Conservation (phyloP, 805 yeast species). For the Yarrowia alimentaria region DNA sequence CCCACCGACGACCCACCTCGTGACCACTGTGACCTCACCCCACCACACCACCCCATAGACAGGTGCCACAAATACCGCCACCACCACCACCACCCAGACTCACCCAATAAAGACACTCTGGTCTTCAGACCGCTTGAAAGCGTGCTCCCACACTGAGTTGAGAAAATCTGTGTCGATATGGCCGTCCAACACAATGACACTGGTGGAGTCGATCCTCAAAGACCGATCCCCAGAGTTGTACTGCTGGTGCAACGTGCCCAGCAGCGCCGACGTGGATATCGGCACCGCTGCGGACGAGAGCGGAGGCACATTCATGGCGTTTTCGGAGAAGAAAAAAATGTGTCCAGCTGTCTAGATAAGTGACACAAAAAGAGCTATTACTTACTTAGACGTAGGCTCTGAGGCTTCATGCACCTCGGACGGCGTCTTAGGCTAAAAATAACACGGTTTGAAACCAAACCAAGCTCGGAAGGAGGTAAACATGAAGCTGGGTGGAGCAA, state of each 20-base stretch:
- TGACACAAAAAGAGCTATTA: no score
- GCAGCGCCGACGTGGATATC: constrained; percentile 39
- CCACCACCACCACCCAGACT: no score
- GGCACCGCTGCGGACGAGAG: constrained; percentile 37
- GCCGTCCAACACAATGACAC: constrained; percentile 38
- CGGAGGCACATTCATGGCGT: constrained; percentile 39
- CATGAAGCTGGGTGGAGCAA: no score
- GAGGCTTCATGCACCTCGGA: no score
- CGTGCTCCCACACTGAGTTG: constrained; percentile 43
- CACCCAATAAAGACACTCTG: constrained; percentile 42
- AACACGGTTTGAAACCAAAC: constrained; percentile 22
- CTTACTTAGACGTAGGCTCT: no score
- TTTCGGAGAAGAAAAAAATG: constrained; percentile 13
- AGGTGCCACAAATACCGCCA: no score
- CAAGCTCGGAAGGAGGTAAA: constrained; percentile 23
- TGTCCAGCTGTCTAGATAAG: background rate
- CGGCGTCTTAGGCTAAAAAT: constrained; percentile 2
- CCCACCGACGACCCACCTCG: no score
- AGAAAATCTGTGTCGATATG: constrained; percentile 39
- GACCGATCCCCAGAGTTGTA: constrained; percentile 35
- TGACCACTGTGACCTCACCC: no score
- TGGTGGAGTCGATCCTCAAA: constrained; percentile 38
- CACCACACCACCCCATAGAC: no score
- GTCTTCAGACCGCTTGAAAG: constrained; percentile 43
- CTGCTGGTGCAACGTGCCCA: constrained; percentile 40